These are phyloP conservation scores for Volvox carteri DNA, from an alignment of 163 green algal genomes.

Conservation along the genomic window DNA sequence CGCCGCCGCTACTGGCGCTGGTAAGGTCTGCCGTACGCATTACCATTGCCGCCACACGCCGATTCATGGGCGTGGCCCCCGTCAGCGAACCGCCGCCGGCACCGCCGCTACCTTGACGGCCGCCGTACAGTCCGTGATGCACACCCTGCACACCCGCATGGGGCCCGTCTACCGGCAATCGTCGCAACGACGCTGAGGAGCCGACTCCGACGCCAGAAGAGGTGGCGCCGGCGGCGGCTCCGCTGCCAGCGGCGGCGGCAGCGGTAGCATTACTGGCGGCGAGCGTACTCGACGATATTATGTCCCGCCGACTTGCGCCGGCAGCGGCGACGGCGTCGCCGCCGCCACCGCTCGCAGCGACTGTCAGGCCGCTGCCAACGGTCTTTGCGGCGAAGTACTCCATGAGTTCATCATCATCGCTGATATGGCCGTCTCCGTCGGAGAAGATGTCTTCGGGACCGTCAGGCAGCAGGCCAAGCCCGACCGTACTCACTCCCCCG, in stretches of 20 bases:
- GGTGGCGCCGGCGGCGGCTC: not conserved
- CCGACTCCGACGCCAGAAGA: not conserved
- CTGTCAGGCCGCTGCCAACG: not conserved
- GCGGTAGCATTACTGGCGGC: not conserved
- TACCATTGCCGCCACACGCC: conserved; percentile 29
- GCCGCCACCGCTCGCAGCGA: not conserved
- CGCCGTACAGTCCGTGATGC: conserved; percentile 25
- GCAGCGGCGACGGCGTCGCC: not conserved
- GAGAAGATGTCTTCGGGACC: not conserved
- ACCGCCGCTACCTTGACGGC: not conserved
- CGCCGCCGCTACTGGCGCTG: not conserved
- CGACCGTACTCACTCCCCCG: not conserved
- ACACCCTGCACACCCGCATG: conserved; percentile 2
- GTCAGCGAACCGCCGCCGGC: not conserved
- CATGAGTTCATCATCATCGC: conserved; percentile 48
- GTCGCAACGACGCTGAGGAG: not conserved
- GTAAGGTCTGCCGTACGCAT: conserved; percentile 5
- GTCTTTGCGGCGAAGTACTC: conserved; percentile 36
- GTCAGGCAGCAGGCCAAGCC: not conserved
- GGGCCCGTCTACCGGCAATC: not conserved
- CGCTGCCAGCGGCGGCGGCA: not conserved
- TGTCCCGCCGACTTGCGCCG: not conserved
- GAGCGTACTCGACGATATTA: not conserved
- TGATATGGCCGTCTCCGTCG: not conserved
- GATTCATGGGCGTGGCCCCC: not conserved